Base-by-base conservation (phyloP, 108 stramenopile genomes). In the Pseudonitzschia multistriata region DNA sequence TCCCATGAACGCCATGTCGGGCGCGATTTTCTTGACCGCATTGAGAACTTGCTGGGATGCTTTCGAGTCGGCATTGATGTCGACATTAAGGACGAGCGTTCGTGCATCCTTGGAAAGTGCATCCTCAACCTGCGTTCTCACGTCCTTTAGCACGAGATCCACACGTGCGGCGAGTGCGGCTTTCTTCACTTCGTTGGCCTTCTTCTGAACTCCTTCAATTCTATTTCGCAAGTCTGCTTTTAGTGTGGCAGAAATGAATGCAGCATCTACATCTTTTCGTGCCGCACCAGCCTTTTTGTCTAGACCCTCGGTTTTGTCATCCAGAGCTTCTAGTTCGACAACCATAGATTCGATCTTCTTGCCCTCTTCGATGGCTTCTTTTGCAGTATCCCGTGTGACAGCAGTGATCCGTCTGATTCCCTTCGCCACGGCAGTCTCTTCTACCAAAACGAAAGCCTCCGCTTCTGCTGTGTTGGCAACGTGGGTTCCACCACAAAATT, bases 401-500 rank as follows among this genome's bases (percentile, higher is more conserved):
- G 87, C 97, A 15, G 94, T 85, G 64, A 99, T 96, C 50, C 99
- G 91, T 49, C 99, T 94, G 50, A 99, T 96, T 15, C 99, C 99
- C 88, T 99, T 99, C 48, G 98, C 97, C 63, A 98, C 96, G 14
- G 95, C 96, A 24, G 84, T 88, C 79, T 99, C 99, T 72, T 94
- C 92, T 13, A 99, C 77, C 64, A 99, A 71, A 10, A 89, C 94
- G 77, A 99, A 98, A 8, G 81, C 84, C 72, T 90, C 84, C 17
- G 99, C 99, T 74, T 97, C 94, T 8, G 75, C 72, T 7, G 98
- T 99, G 72, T 98, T 98, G 57, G 74, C 75, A n/a, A 99, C 59
- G 70, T 99, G 99, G 1, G 99, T 99, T 13, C 99, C 99, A 1
- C 99, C 99, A 82, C 99, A 99, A 76, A 99, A 97, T 83, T 99